Evolutionary conservation across 2,329 filamentous ascomycete genomes (phyloP).

Genomic region (Teratosphaeriaceae sp.): DNA sequence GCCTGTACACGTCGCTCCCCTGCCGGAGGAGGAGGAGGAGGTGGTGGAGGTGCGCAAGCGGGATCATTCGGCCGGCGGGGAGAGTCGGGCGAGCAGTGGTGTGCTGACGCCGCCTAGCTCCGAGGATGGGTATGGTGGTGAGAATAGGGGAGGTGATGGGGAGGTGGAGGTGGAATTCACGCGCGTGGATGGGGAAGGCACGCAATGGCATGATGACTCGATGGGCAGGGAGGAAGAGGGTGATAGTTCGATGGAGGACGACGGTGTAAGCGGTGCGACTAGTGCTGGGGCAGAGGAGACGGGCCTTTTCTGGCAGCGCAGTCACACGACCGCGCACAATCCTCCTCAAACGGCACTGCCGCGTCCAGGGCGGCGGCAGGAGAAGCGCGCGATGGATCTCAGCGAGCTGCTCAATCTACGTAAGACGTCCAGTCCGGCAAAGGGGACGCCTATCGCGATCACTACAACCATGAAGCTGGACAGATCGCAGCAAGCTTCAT

Average conservation of each 20-base stretch:
- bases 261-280: neutral
- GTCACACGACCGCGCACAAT: constrained; percentile 20
- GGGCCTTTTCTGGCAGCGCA: constrained; percentile 24
- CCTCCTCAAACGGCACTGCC: constrained; percentile 1
- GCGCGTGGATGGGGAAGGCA: constrained; percentile 23
- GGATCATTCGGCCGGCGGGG: constrained; percentile 2
- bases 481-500: constrained; percentile 19
- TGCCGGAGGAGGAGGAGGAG: neutral
- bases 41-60: neutral
- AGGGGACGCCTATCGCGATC: constrained; percentile 4
- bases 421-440: constrained; percentile 17
- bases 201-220: constrained; percentile 8
- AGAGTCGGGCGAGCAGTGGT: constrained; percentile 18
- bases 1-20: constrained; percentile 17
- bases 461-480: too few relatives aligned
- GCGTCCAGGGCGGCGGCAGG: constrained; percentile 13
- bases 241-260: constrained; percentile 9
- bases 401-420: constrained; percentile 20
- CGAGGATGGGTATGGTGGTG: constrained; percentile 14
- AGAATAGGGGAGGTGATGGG: constrained; percentile 10
- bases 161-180: constrained; percentile 17
- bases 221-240: constrained; percentile 4
- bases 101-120: constrained; percentile 28
- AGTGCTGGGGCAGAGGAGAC: constrained; percentile 17
- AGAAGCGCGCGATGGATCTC: constrained; percentile 20